A percentile compares a stretch with the other conserved stretches of the same genome.
Evolutionary conservation across 75 land plant genomes (phyloP).

Genomic region (Adiantum capillusveneris): DNA sequence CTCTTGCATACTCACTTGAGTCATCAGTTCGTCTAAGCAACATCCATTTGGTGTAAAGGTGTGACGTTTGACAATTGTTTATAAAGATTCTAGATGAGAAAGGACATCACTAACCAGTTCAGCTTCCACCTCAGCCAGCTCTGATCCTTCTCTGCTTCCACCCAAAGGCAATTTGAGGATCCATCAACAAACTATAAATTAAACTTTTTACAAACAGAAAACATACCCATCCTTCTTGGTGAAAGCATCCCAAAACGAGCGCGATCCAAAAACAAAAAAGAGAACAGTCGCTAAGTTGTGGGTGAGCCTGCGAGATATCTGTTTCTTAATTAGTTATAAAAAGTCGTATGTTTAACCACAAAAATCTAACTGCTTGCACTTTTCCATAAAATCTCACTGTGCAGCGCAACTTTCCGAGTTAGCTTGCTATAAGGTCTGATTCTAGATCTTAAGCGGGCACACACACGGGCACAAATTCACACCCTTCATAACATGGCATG

Average conservation of each 20-base stretch:
- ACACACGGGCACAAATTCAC: no score
- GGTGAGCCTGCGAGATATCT: slow-evolving; percentile 83
- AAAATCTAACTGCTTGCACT: no score
- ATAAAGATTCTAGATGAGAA: neutral
- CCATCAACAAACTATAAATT: neutral
- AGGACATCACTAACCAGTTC: slow-evolving; percentile 44
- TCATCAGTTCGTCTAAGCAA: no score
- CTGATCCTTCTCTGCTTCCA: slow-evolving; percentile 59
- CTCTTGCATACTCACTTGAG: no score
- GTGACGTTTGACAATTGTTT: neutral
- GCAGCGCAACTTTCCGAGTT: no score
- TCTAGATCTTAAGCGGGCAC: no score
- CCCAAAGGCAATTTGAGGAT: neutral
- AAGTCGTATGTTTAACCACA: no score
- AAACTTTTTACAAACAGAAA: neutral
- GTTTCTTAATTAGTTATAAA: slow-evolving; percentile 15
- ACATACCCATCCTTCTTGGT: slow-evolving; percentile 32
- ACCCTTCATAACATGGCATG: no score
- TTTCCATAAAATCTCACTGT: no score
- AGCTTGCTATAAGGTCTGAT: no score
- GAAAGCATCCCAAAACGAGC: slow-evolving; percentile 86
- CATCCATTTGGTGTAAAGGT: no score
- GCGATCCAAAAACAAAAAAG: slow-evolving; percentile 84
- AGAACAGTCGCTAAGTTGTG: slow-evolving; percentile 76
- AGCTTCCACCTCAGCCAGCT: slow-evolving; percentile 89